A percentile compares a stretch with the other conserved stretches of the same genome.
These are phyloP conservation scores for Exsudoporus frostii DNA, from an alignment of 768 basidiomycete genomes.

Conservation along the genomic window DNA sequence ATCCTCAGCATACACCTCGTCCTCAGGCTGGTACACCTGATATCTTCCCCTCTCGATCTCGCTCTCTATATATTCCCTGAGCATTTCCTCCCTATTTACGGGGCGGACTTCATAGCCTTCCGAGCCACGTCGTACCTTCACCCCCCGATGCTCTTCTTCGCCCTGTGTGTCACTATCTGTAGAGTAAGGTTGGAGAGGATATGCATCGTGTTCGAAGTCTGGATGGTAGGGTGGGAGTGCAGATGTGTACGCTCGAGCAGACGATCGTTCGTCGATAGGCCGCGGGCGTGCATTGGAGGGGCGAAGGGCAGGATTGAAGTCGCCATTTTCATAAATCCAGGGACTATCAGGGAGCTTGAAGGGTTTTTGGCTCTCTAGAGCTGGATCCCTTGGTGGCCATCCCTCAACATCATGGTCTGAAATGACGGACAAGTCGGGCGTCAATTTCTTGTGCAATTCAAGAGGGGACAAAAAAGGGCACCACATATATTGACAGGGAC, in stretches of 20 bases:
- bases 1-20: conserved; percentile 44
- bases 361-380: conserved; percentile 31
- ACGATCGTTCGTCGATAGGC: conserved; percentile 21
- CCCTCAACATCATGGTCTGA: conserved; percentile 36
- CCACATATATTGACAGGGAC: conserved; percentile 3
- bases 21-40: conserved; percentile 62
- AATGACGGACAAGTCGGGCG: conserved; percentile 7
- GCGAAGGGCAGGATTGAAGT: conserved; percentile 70
- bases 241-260: conserved; percentile 37
- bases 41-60: conserved; percentile 62
- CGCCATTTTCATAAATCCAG: conserved; percentile 82
- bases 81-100: conserved; percentile 60
- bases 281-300: conserved; percentile 53
- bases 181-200: conserved; percentile 19
- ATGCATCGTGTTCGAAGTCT: conserved; percentile 47
- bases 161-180: conserved; percentile 23
- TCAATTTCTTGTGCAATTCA: conserved; percentile 1
- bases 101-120: conserved; percentile 78
- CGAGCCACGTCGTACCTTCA: conserved; percentile 62
- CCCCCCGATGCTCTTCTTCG: conserved; percentile 33
- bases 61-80: conserved; percentile 53
- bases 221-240: conserved; percentile 75
- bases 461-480: background rate
- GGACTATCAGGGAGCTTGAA: conserved; percentile 60
- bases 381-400: conserved; percentile 80